Conservation (phyloP, 2,329 filamentous ascomycete species). For the Phialocephala sp. region DNA sequence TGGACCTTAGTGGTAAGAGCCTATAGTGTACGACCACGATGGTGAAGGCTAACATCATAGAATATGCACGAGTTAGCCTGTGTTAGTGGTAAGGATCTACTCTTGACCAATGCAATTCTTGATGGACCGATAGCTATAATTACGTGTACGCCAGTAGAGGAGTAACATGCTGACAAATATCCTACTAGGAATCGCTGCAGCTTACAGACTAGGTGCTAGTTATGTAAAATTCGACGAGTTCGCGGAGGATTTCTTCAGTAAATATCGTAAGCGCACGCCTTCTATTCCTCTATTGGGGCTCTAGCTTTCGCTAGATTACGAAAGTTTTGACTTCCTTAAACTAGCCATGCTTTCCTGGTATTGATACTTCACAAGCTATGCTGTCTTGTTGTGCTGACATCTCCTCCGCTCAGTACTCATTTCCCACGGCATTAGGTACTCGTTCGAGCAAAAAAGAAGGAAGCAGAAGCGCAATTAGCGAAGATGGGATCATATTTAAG, state of each 20-base stretch:
- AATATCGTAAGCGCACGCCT: slow-evolving; percentile 42
- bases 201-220: slow-evolving; percentile 69
- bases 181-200: slow-evolving; percentile 67
- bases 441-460: slow-evolving; percentile 38
- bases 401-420: slow-evolving; percentile 42
- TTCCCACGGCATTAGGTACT: slow-evolving; percentile 51
- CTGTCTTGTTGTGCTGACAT: background rate
- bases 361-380: background rate
- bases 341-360: background rate
- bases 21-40: background rate
- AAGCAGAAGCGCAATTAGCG: slow-evolving; percentile 29
- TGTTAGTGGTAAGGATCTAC: slow-evolving; percentile 49
- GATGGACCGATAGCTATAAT: background rate
- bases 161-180: background rate
- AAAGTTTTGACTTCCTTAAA: background rate
- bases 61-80: slow-evolving; percentile 74
- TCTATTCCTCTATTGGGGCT: background rate
- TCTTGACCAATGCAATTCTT: background rate
- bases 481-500: background rate
- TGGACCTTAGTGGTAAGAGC: slow-evolving; percentile 41
- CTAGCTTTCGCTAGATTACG: no score
- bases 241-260: slow-evolving; percentile 53
- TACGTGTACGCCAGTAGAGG: background rate
- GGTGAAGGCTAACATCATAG: slow-evolving; percentile 41
- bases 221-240: slow-evolving; percentile 66